Percentiles rank a stretch among this genome's conserved stretches.
Conservation (phyloP, 192 early-diverging fungal species). For the Paraglomus brasilianum region DNA sequence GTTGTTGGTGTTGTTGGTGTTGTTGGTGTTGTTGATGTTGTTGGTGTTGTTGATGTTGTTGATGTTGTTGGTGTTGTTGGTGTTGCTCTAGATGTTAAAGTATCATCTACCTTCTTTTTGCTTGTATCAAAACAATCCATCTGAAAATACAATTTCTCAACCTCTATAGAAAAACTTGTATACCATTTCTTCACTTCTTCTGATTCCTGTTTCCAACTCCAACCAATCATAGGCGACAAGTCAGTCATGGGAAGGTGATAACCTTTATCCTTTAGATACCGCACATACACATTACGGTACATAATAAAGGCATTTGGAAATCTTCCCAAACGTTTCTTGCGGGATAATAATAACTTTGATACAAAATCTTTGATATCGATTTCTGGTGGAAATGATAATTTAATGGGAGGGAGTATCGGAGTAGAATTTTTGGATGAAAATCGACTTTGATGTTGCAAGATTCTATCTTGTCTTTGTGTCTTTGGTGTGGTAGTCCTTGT, state of each 20-base stretch:
- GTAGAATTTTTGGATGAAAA: neutral
- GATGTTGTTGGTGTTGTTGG: too few relatives aligned
- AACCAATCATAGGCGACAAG: slow-evolving; percentile 16
- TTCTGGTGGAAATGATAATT: slow-evolving; percentile 9
- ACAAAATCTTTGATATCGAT: slow-evolving; percentile 4
- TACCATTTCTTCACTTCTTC: slow-evolving; percentile 21
- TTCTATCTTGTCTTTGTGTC: neutral
- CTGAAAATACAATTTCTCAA: slow-evolving; percentile 24
- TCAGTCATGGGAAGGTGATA: slow-evolving; percentile 30
- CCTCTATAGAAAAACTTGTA: slow-evolving; percentile 7
- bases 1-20: too few relatives aligned
- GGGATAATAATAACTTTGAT: slow-evolving; percentile 10
- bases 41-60: too few relatives aligned
- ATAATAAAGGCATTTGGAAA: slow-evolving; percentile 29
- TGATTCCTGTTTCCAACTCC: slow-evolving; percentile 14
- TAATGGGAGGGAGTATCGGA: slow-evolving; percentile 10
- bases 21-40: too few relatives aligned
- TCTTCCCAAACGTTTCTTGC: slow-evolving; percentile 7
- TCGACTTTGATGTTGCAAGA: neutral
- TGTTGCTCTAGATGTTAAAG: too few relatives aligned
- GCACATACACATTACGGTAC: slow-evolving; percentile 21
- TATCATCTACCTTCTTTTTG: too few relatives aligned
- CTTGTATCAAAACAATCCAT: too few relatives aligned
- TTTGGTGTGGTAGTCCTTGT: too few relatives aligned
- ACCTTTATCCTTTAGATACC: slow-evolving; percentile 8